These are phyloP conservation scores for Paramecium biaurelia DNA, from an alignment of 73 alveolate genomes.

Conservation along the genomic window DNA sequence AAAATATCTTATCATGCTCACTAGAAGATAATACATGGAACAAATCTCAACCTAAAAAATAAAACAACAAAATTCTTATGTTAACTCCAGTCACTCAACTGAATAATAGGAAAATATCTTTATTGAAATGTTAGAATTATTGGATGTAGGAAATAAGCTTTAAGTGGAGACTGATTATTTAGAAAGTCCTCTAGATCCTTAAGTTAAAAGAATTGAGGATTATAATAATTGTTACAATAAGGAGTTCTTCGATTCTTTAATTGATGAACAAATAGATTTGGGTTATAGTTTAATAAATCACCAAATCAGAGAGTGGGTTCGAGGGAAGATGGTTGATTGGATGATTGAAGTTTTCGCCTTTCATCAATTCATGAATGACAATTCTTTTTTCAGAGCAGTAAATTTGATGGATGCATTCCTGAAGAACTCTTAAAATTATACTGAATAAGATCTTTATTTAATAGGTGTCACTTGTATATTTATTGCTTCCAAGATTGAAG, in stretches of 20 bases:
- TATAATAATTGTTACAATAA: not conserved
- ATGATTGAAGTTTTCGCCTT: not conserved
- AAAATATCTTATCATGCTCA: not conserved
- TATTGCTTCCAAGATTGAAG: slow-evolving; percentile 86
- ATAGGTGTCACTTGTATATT: slow-evolving; percentile 86
- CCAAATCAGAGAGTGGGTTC: not conserved
- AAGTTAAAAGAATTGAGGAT: not conserved
- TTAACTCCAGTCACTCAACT: not conserved
- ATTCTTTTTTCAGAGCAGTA: slow-evolving; percentile 19
- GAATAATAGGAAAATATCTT: not conserved
- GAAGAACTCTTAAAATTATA: not conserved
- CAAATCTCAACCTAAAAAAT: not conserved
- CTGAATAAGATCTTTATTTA: slow-evolving; percentile 52
- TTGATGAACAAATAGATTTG: not conserved
- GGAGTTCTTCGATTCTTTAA: not conserved
- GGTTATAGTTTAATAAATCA: not conserved
- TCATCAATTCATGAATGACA: not conserved
- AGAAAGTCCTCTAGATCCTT: not conserved
- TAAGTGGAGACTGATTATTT: not conserved
- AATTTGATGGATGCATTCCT: slow-evolving; percentile 5
- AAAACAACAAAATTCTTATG: not conserved
- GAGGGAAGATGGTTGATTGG: slow-evolving; percentile 36
- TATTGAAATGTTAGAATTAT: not conserved
- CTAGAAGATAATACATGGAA: not conserved
- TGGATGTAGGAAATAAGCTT: not conserved